Evolutionary conservation across 495 filamentous ascomycete species (phyloP).

Genomic region (Xylaria longipes): DNA sequence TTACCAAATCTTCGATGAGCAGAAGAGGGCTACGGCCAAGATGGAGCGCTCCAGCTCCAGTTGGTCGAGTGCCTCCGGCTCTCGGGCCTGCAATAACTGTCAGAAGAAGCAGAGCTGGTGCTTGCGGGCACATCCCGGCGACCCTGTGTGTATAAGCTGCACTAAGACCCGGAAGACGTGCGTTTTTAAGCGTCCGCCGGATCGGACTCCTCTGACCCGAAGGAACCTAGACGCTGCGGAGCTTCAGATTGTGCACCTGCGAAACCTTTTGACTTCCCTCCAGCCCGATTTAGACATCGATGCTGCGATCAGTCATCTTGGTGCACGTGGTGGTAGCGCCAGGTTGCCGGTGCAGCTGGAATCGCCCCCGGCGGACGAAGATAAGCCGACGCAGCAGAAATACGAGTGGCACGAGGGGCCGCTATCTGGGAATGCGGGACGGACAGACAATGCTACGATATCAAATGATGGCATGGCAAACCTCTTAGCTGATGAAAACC

Average conservation of each 20-base stretch:
- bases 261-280: conserved; percentile 36
- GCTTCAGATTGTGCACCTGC: conserved; percentile 37
- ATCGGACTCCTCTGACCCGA: conserved; percentile 43
- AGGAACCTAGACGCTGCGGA: conserved; percentile 46
- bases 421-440: not conserved
- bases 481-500: conserved; percentile 36
- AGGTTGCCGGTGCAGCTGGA: not conserved
- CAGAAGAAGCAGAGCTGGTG: conserved; percentile 17
- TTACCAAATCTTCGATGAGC: not conserved
- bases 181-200: conserved; percentile 37
- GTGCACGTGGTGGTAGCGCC: conserved; percentile 6
- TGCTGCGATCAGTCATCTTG: conserved; percentile 25
- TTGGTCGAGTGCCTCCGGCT: not conserved
- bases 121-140: conserved; percentile 36
- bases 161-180: conserved; percentile 35
- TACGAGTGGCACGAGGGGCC: conserved; percentile 10
- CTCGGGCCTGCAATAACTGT: conserved; percentile 13
- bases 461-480: conserved; percentile 45
- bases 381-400: not conserved
- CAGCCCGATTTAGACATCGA: conserved; percentile 44
- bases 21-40: not conserved
- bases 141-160: conserved; percentile 42
- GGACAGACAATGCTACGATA: not conserved
- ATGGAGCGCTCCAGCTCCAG: not conserved
- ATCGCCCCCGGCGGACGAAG: not conserved